Evolutionary conservation across 495 filamentous ascomycete species (phyloP).

Genomic region (Parathielavia hyrcaniae): DNA sequence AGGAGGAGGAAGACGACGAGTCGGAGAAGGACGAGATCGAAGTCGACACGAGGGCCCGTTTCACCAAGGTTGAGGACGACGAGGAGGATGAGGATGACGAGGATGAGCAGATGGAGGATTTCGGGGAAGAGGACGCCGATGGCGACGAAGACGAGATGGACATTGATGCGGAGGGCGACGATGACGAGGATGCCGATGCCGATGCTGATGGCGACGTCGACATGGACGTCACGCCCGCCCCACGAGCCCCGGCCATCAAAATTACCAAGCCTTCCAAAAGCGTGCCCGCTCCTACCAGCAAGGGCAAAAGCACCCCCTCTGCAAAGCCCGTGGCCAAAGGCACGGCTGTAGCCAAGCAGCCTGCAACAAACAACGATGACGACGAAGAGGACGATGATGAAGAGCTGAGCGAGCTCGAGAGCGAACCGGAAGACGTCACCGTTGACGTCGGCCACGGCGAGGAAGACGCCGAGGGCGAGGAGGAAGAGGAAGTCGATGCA

Average conservation of each 20-base stretch:
- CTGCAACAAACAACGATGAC: constrained; percentile 22
- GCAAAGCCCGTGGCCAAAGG: constrained; percentile 10
- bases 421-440: constrained; percentile 43
- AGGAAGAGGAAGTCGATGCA: constrained; percentile 36
- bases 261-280: constrained; percentile 35
- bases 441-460: constrained; percentile 40
- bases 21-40: constrained; percentile 34
- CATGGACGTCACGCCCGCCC: constrained; percentile 37
- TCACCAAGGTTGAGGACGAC: constrained; percentile 25
- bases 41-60: constrained; percentile 35
- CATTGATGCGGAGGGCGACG: constrained; percentile 42
- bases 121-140: constrained; percentile 36
- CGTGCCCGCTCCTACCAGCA: constrained; percentile 20
- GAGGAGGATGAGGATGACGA: constrained; percentile 29
- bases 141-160: constrained; percentile 47
- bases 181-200: constrained; percentile 43
- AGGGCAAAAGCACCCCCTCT: constrained; percentile 14
- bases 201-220: constrained; percentile 47
- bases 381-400: constrained; percentile 44
- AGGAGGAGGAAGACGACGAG: constrained; percentile 38
- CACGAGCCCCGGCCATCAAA: constrained; percentile 39
- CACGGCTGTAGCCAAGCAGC: constrained; percentile 12
- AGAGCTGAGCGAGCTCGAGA: constrained; percentile 44
- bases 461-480: constrained; percentile 49
- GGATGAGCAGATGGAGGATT: constrained; percentile 31